Evolutionary conservation across 345 rosid genomes (phyloP).

Genomic region (Moringa oleifera): DNA sequence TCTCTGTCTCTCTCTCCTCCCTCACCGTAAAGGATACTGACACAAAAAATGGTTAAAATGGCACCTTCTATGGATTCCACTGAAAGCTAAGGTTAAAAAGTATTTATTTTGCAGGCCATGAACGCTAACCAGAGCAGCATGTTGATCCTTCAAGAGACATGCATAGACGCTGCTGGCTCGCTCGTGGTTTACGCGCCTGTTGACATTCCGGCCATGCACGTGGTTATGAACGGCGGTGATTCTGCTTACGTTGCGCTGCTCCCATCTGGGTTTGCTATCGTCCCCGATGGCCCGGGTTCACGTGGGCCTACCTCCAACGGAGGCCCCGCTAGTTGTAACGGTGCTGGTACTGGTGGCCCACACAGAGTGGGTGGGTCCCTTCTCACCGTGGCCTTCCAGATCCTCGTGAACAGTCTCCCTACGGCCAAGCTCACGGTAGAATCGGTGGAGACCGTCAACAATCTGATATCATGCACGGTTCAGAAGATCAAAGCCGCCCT

Average conservation of each 20-base stretch:
- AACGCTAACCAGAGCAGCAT: slow-evolving; percentile 89
- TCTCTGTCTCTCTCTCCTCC: neutral
- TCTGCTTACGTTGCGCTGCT: slow-evolving; percentile 89
- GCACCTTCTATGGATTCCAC: slow-evolving; percentile 14
- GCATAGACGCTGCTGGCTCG: slow-evolving; percentile 90
- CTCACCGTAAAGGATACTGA: slow-evolving; percentile 5
- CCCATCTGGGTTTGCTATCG: slow-evolving; percentile 88
- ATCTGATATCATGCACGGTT: slow-evolving; percentile 83
- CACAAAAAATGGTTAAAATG: slow-evolving; percentile 8
- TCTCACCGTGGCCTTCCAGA: slow-evolving; percentile 92
- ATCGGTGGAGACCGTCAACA: slow-evolving; percentile 95
- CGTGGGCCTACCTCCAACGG: slow-evolving; percentile 17
- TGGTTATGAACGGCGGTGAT: slow-evolving; percentile 96
- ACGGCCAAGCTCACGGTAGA: slow-evolving; percentile 93
- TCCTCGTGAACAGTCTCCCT: slow-evolving; percentile 87
- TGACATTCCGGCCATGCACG: slow-evolving; percentile 92
- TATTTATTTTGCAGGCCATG: slow-evolving; percentile 50
- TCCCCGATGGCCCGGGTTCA: slow-evolving; percentile 56
- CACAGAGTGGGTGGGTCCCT: slow-evolving; percentile 77
- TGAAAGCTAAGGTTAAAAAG: neutral
- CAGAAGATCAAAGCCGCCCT: slow-evolving; percentile 89
- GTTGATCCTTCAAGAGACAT: slow-evolving; percentile 93
- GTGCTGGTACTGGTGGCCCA: slow-evolving; percentile 13
- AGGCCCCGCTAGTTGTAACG: slow-evolving; percentile 22
- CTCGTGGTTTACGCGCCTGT: slow-evolving; percentile 99